Conservation (phyloP, 2,329 filamentous ascomycete species). For the Aspergillus ustus region DNA sequence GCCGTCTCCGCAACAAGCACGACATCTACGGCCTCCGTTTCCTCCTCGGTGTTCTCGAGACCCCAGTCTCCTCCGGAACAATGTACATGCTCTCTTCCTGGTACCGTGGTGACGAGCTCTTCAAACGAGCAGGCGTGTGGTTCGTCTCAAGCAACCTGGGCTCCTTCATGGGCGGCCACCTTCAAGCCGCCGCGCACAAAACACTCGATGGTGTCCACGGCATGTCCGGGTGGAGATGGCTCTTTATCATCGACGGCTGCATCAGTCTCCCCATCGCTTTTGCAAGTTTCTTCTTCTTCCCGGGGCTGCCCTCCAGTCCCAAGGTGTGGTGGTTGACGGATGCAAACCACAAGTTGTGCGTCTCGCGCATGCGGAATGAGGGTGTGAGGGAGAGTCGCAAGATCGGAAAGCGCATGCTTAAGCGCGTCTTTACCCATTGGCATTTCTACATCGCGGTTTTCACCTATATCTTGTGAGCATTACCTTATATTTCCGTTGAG, state of each 20-base stretch:
- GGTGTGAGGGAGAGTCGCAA: slow-evolving; percentile 27
- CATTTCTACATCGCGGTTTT: slow-evolving; percentile 35
- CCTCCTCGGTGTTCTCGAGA: slow-evolving; percentile 37
- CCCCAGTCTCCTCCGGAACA: slow-evolving; percentile 34
- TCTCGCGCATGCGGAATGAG: slow-evolving; percentile 22
- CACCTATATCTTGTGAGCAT: slow-evolving; percentile 31
- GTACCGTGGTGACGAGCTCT: slow-evolving; percentile 44
- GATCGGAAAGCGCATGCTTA: slow-evolving; percentile 29
- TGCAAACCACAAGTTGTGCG: slow-evolving; percentile 30
- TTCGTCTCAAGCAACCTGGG: slow-evolving; percentile 34
- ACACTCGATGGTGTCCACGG: slow-evolving; percentile 32
- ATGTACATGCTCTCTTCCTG: slow-evolving; percentile 45
- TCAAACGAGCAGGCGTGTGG: slow-evolving; percentile 39
- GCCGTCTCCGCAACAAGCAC: slow-evolving; percentile 27
- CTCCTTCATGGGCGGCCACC: slow-evolving; percentile 39
- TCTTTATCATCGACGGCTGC: slow-evolving; percentile 42
- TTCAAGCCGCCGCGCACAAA: slow-evolving; percentile 37
- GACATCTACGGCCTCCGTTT: slow-evolving; percentile 41
- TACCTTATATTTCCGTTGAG: neutral
- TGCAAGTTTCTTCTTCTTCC: slow-evolving; percentile 47
- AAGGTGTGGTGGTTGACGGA: slow-evolving; percentile 37
- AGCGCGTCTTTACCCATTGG: slow-evolving; percentile 36
- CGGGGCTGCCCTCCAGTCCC: slow-evolving; percentile 37
- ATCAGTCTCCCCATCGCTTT: slow-evolving; percentile 48
- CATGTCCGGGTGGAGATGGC: slow-evolving; percentile 38